Evolutionary conservation across 495 filamentous ascomycete genomes (phyloP).

Genomic region (Penicillium taxi): DNA sequence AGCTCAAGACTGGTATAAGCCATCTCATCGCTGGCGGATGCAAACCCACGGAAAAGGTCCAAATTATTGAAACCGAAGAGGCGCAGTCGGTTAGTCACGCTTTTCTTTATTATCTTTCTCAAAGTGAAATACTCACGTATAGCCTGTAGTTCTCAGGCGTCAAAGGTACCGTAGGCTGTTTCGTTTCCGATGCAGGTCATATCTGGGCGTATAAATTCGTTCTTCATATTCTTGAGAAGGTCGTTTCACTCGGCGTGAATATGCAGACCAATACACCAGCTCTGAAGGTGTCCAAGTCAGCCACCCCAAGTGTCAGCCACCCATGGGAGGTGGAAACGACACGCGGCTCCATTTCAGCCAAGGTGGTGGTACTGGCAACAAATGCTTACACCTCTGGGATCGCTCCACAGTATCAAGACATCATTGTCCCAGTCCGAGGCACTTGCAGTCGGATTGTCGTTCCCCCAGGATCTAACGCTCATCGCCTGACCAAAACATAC

Average conservation of each 20-base stretch:
- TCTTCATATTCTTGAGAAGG: conserved; percentile 51
- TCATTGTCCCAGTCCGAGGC: conserved; percentile 70
- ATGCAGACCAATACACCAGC: conserved; percentile 73
- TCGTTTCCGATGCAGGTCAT: conserved; percentile 32
- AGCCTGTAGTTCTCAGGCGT: conserved; percentile 37
- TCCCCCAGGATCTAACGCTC: conserved; percentile 12
- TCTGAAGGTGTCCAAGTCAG: conserved; percentile 28
- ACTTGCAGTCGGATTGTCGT: conserved; percentile 28
- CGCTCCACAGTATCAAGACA: conserved; percentile 56
- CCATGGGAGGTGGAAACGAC: conserved; percentile 46
- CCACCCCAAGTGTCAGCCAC: conserved; percentile 5
- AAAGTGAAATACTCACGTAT: not conserved
- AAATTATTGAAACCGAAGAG: conserved; percentile 8
- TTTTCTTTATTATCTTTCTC: not conserved
- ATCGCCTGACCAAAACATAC: conserved; percentile 18
- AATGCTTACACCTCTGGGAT: conserved; percentile 76
- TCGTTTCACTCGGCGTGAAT: conserved; percentile 53
- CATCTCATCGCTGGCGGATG: conserved; percentile 13
- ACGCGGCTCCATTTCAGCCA: conserved; percentile 52
- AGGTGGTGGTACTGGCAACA: conserved; percentile 62
- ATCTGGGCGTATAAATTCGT: conserved; percentile 84
- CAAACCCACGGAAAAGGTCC: conserved; percentile 11
- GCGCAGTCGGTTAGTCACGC: conserved; percentile 17
- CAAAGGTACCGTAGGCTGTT: conserved; percentile 38
- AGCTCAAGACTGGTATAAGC: conserved; percentile 20